Evolutionary conservation across 192 early-diverging fungal species (phyloP).

Genomic region (Entomortierella chlamydospora): DNA sequence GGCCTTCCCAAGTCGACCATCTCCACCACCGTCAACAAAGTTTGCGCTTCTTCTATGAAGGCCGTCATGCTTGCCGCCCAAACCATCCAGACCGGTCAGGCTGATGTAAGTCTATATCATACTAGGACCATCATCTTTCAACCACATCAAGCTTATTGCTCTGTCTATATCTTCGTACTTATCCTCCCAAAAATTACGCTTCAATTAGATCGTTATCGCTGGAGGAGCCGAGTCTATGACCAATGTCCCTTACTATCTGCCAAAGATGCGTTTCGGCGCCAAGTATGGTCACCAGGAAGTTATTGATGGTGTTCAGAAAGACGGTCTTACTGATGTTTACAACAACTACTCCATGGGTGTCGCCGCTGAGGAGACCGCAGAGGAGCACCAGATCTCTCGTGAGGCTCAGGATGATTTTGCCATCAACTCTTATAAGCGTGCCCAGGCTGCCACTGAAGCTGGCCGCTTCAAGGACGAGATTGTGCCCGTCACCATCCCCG

Average conservation of each 20-base stretch:
- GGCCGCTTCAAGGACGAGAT: conserved; percentile 77
- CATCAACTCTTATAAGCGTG: conserved; percentile 79
- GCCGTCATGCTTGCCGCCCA: conserved; percentile 80
- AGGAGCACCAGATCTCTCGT: conserved; percentile 80
- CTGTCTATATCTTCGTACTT: no score
- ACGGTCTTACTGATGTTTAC: conserved; percentile 84
- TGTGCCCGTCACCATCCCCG: conserved; percentile 73
- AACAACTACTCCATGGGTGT: conserved; percentile 81
- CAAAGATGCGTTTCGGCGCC: conserved; percentile 81
- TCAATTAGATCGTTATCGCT: conserved; percentile 67
- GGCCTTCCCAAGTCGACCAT: conserved; percentile 73
- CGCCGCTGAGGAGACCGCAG: conserved; percentile 85
- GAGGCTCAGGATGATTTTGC: conserved; percentile 87
- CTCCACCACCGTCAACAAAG: conserved; percentile 86
- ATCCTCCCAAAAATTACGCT: neutral
- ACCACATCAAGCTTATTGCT: no score
- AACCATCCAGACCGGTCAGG: conserved; percentile 78
- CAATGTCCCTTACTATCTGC: conserved; percentile 85
- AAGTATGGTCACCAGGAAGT: conserved; percentile 79
- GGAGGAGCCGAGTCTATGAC: conserved; percentile 88
- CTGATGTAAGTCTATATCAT: conserved; percentile 61
- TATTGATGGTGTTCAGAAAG: conserved; percentile 80
- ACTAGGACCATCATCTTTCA: no score
- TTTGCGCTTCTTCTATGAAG: conserved; percentile 88
- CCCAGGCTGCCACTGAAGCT: conserved; percentile 72